Evolutionary conservation across 768 basidiomycete genomes (phyloP).

Genomic region (Kondoa malvinella): DNA sequence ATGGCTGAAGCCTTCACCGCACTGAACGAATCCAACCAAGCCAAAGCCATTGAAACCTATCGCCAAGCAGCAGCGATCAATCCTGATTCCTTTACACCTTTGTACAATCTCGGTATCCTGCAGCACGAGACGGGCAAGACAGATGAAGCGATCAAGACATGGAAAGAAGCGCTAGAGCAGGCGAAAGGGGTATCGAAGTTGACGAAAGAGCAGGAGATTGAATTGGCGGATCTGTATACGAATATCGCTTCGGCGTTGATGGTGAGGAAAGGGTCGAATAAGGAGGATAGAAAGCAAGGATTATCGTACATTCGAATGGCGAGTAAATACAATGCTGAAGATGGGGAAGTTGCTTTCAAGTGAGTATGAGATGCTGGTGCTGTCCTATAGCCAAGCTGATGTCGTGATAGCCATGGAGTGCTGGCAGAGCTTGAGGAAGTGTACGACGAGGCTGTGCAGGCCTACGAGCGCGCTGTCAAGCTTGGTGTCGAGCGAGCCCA

Average conservation of each 20-base stretch:
- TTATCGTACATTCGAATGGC: neutral
- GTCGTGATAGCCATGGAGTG: neutral
- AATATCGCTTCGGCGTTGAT: neutral
- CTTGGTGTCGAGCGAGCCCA: slow-evolving; percentile 32
- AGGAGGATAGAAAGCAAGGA: neutral
- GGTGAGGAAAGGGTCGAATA: neutral
- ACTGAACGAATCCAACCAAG: neutral
- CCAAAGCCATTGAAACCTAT: neutral
- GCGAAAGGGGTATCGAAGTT: neutral
- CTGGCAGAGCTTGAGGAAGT: neutral
- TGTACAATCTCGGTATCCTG: neutral
- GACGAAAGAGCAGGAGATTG: neutral
- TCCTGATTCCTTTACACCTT: neutral
- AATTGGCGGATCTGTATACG: neutral
- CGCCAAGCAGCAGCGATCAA: neutral
- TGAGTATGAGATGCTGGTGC: neutral
- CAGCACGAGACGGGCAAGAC: neutral
- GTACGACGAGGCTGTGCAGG: slow-evolving; percentile 29
- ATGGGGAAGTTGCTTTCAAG: neutral
- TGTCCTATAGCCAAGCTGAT: neutral
- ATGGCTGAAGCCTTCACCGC: neutral
- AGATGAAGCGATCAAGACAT: neutral
- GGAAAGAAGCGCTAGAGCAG: neutral
- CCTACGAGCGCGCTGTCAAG: slow-evolving; percentile 31
- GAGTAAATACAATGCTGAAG: neutral